A percentile compares a stretch with the other conserved stretches of the same genome.
phyloP scores from a whole-genome alignment of 2,329 filamentous ascomycete genomes.

The Talaromyces sp. region DNA sequence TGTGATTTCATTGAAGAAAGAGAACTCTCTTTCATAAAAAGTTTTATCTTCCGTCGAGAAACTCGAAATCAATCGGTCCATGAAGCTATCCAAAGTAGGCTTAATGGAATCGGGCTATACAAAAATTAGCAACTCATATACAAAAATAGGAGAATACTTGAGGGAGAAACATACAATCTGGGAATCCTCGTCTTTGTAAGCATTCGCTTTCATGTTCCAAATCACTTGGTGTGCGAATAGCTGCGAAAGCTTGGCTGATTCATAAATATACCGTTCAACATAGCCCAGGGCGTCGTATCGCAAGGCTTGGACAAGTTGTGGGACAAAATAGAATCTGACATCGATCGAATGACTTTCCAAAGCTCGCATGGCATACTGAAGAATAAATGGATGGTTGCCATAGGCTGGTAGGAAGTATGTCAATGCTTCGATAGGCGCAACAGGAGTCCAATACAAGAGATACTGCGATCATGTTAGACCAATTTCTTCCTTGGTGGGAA shows the following conservation, averaged over 20 bases:
- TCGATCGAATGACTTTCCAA: slow-evolving; percentile 94
- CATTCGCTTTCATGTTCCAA: slow-evolving; percentile 99
- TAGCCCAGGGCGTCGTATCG: slow-evolving; percentile 92
- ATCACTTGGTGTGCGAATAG: slow-evolving; percentile 99
- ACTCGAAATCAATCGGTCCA: slow-evolving; percentile 72
- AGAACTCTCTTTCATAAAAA: slow-evolving; percentile 92
- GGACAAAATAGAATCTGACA: slow-evolving; percentile 97
- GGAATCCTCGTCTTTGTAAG: slow-evolving; percentile 94
- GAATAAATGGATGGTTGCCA: slow-evolving; percentile 82
- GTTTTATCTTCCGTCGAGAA: slow-evolving; percentile 73
- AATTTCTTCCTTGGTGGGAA: not conserved
- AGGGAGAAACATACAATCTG: slow-evolving; percentile 57
- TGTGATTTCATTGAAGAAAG: slow-evolving; percentile 98
- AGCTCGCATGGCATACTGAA: slow-evolving; percentile 95
- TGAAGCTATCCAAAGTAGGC: slow-evolving; percentile 86
- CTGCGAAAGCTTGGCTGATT: slow-evolving; percentile 97
- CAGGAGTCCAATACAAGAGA: slow-evolving; percentile 84
- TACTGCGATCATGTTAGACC: slow-evolving; percentile 54
- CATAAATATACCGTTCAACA: slow-evolving; percentile 91
- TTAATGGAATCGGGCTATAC: slow-evolving; percentile 80
- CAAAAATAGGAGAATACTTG: not conserved
- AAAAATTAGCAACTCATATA: slow-evolving; percentile 12
- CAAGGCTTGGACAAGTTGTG: slow-evolving; percentile 92
- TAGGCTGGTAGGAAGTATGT: slow-evolving; percentile 92
- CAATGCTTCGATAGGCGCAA: slow-evolving; percentile 88